Base-by-base conservation (phyloP, 1,139 yeast species). In the Zygosaccharomyces sapae region DNA sequence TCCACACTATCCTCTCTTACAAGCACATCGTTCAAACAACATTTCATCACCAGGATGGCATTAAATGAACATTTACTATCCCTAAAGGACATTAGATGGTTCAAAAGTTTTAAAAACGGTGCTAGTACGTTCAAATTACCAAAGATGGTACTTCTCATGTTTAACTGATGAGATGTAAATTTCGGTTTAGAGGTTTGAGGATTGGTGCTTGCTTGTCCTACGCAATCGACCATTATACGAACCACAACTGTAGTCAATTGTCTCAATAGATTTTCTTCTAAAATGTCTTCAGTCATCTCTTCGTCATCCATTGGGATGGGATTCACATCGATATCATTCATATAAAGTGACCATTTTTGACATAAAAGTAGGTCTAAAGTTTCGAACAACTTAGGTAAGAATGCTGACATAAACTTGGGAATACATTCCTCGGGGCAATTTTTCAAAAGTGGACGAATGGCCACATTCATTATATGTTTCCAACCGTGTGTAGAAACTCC, bases 231-330 rank as follows among this genome's bases (percentile, higher is more conserved):
- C 55, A 92, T 69, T 59, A 90, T 75, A 52, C 97, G 72, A 37
- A 86, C 96, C n/a, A 87, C 89, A 5, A 95, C 89, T 1, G 96
- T 96, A 0, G 97, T 89, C 46, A 92, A 75, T 66, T 92, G 97
- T 54, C 98, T 74, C 54, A 92, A 73, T 74, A 92, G 76, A 65
- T 92, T 96, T 64, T 92, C 98, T 57, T 92, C 97, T 86, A 92
- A 85, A 95, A 92, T 92, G 64, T 92, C 98, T 61, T 90, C 97
- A n/a, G 94, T 83, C 58, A 94, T 74, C 13, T 88, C 83, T 49
- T 84, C 94, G 57, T 87, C 95, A 52, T 83, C 86, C 10, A 56
- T 53, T 18, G 63, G 58, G 4, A 57, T 53, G 1, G 61, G 58
- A 35, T 66, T 59, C 36, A 64, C 66, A 38, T 65, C 67, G 46